Conservation (phyloP, 257 asterid species). For the Coffea eugenioides region DNA sequence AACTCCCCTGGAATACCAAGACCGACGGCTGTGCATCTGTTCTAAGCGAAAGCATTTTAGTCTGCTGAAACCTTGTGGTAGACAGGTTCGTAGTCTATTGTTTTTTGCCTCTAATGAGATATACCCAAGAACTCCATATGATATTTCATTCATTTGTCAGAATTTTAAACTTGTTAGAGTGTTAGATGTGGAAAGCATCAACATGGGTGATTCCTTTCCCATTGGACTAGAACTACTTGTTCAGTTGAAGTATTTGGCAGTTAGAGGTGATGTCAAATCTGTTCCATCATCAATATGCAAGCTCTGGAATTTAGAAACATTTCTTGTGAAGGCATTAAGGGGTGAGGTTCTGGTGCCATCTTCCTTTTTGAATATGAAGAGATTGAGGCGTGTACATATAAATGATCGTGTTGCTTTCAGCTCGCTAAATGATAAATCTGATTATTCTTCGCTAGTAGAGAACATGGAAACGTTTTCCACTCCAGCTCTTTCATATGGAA, state of each 20-base stretch:
- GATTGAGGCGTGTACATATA: neutral
- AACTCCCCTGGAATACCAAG: too few species aligned
- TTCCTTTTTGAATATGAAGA: neutral
- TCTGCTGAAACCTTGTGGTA: neutral
- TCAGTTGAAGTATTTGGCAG: neutral
- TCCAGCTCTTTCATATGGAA: neutral
- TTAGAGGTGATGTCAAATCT: neutral
- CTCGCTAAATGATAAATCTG: neutral
- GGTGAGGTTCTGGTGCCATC: neutral
- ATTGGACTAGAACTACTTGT: neutral
- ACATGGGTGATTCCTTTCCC: neutral
- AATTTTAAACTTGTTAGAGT: slow-evolving; percentile 8
- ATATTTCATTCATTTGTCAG: neutral
- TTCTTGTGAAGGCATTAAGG: neutral
- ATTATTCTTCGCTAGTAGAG: neutral
- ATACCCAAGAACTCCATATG: neutral
- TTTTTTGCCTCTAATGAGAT: neutral
- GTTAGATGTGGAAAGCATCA: slow-evolving; percentile 5
- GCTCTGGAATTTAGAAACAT: neutral
- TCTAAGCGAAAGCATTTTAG: neutral
- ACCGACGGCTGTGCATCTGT: neutral
- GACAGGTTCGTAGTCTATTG: neutral
- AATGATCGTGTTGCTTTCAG: neutral
- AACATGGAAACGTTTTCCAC: neutral
- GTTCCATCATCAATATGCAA: neutral